These are phyloP conservation scores for Apiotrichum akiyoshidainum DNA, from an alignment of 1,284 basidiomycete genomes.

Conservation along the genomic window DNA sequence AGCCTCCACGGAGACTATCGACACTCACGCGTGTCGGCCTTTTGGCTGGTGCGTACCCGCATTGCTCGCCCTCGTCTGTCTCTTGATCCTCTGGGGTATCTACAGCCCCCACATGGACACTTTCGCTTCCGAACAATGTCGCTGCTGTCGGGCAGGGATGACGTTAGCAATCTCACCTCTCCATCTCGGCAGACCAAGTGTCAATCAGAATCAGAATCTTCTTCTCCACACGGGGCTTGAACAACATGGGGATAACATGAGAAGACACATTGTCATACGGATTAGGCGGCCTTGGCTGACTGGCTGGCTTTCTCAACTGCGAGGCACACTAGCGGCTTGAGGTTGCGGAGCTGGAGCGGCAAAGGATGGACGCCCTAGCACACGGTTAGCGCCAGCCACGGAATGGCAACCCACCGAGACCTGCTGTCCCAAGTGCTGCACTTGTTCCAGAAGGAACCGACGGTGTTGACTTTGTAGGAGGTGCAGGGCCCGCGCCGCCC, in stretches of 20 bases:
- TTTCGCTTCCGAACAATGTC: no score
- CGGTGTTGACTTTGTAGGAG: neutral
- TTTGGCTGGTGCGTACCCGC: no score
- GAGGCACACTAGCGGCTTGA: slow-evolving; percentile 10
- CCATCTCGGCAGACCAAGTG: no score
- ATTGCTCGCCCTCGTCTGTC: no score
- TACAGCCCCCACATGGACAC: no score
- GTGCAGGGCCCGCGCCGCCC: no score
- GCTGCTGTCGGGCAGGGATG: no score
- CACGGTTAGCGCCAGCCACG: neutral
- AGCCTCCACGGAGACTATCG: no score
- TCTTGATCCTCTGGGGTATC: no score
- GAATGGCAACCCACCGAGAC: neutral
- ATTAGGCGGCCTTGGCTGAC: neutral
- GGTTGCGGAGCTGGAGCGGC: slow-evolving; percentile 6
- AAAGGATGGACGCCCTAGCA: slow-evolving; percentile 10
- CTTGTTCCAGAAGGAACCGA: neutral
- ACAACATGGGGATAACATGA: neutral
- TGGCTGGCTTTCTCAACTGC: slow-evolving; percentile 1
- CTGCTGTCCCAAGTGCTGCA: neutral
- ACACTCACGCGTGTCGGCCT: no score
- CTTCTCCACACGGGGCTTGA: neutral
- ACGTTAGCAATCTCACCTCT: no score
- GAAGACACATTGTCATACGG: neutral
- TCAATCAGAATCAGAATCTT: no score